phyloP scores from a whole-genome alignment of 495 filamentous ascomycete species.

The Tuber aestivum region DNA sequence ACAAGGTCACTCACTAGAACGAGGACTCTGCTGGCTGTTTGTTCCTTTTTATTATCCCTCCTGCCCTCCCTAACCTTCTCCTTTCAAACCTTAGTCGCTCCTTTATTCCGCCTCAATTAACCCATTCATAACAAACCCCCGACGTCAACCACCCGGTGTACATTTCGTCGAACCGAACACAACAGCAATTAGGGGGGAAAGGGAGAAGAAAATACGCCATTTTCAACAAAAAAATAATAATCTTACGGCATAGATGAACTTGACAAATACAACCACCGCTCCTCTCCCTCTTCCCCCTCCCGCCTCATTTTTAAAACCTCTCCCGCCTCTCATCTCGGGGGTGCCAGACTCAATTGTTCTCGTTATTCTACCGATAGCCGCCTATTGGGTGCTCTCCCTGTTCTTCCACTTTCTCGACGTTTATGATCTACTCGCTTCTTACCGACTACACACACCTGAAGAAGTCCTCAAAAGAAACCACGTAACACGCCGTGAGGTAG shows the following conservation, averaged over 20 bases:
- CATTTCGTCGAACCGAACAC: neutral
- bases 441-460: constrained; percentile 86
- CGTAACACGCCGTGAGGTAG: constrained; percentile 71
- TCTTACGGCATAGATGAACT: constrained; percentile 7
- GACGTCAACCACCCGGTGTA: neutral
- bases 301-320: constrained; percentile 59
- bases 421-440: constrained; percentile 73
- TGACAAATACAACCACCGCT: constrained; percentile 49
- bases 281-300: constrained; percentile 82
- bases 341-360: constrained; percentile 75
- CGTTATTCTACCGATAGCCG: constrained; percentile 67
- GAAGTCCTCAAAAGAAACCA: constrained; percentile 82
- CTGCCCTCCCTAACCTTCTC: neutral
- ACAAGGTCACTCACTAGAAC: neutral
- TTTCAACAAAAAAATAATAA: neutral
- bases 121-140: neutral
- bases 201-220: neutral
- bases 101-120: constrained; percentile 10
- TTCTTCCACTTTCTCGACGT: constrained; percentile 80
- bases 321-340: constrained; percentile 64
- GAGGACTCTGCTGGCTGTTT: neutral
- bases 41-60: neutral
- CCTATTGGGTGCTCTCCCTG: constrained; percentile 83
- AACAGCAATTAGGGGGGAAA: neutral
- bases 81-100: constrained; percentile 6